Evolutionary conservation across 441 rosid species (phyloP), one percentile per base, ranked within the genome.

Genomic region (Gossypium trilobum): DNA sequence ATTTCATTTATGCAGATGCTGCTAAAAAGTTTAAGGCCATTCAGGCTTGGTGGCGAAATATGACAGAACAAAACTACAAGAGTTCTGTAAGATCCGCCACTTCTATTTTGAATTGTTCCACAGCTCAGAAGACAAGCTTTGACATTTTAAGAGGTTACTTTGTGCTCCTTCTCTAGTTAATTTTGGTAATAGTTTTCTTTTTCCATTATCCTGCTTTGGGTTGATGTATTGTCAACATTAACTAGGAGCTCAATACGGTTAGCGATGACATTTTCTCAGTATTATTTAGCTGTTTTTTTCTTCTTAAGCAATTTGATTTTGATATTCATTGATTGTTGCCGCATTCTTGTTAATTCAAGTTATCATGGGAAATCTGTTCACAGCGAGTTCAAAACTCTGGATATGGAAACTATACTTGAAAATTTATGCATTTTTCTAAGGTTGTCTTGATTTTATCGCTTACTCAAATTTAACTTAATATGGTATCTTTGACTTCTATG

Each of bases 21-120:
- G 83, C 85, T 5, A 86, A 78, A 74, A 92, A 77, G 74, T 94
- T 91, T 81, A 86, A 82, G 76, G 92, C 90, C 56, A 87, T 94
- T 68, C 90, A 86, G 78, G 87, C 92, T 73, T 92, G 99, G 97
- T 94, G 99, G 99, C 95, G 78, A 82, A 88, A 84, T 60, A 90
- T 92, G 97, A 89, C 93, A 51, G 91, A 80, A 78, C 79, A 75
- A 76, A 89, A 82, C 77, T 81, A 75, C 61, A 79, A 14, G 56
- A 73, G 81, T 76, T 77, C 74, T 73, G 69, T 73, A 51, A 83
- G 82, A 78, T 65, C 84, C 78, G 73, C 54, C 68, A 57, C 52
- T 73, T 71, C 80, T 73, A 73, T 77, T 71, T 75, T 68, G 65
- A 78, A 77, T 68, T 46, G 39, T 79, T 46, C 62, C 39, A 76